These are phyloP conservation scores for Triticum urartu DNA, from an alignment of 176 grass and related monocot species.

Conservation along the genomic window DNA sequence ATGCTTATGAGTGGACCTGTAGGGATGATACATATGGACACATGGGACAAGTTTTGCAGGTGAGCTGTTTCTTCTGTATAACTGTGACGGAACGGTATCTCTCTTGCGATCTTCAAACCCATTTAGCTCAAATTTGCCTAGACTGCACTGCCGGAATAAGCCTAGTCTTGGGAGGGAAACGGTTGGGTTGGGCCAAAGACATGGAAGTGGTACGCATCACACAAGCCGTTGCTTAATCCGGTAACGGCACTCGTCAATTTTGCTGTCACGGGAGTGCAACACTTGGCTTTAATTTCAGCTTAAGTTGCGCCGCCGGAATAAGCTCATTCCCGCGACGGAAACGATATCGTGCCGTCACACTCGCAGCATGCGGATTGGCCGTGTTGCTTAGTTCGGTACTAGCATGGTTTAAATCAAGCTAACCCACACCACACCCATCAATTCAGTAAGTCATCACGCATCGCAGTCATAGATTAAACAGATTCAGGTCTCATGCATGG, in stretches of 20 bases:
- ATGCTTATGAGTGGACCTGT: background rate
- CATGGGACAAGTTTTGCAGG: background rate
- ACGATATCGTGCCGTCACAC: background rate
- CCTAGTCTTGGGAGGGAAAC: background rate
- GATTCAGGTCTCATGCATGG: background rate
- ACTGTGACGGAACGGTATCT: background rate
- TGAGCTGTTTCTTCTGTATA: background rate
- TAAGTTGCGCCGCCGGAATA: background rate
- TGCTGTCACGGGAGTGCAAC: background rate
- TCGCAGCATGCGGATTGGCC: too few relatives aligned
- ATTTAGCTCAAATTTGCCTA: background rate
- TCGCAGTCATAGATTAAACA: background rate
- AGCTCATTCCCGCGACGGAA: background rate
- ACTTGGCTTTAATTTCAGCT: background rate
- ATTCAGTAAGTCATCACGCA: too few relatives aligned
- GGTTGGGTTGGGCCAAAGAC: background rate
- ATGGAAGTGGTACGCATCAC: background rate
- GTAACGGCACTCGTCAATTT: background rate
- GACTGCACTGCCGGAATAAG: background rate
- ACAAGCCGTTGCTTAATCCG: background rate
- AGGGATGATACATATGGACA: background rate
- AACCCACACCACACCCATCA: too few relatives aligned
- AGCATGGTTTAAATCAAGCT: background rate
- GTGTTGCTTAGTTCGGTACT: background rate
- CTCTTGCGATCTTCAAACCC: background rate